phyloP scores from a whole-genome alignment of 2,329 filamentous ascomycete genomes.

The Colletotrichum cuscutae region DNA sequence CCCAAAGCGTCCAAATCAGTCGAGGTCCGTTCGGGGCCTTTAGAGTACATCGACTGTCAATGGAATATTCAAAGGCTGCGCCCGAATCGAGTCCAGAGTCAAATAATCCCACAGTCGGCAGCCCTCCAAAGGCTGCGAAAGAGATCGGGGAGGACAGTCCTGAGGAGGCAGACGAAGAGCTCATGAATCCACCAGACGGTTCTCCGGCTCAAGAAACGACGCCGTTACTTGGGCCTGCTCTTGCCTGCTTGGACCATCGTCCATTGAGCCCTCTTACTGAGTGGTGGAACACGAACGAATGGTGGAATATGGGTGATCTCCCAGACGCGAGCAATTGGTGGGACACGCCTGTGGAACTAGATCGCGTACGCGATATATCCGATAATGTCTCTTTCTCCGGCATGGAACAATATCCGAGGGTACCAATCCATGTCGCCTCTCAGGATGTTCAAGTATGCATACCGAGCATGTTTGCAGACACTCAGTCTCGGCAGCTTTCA shows the following conservation, averaged over 20 bases:
- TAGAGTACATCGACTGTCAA: neutral
- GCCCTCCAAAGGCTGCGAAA: neutral
- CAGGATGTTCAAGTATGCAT: neutral
- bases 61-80: neutral
- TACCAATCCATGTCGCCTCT: neutral
- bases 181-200: neutral
- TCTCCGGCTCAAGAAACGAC: neutral
- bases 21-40: neutral
- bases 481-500: neutral
- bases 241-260: neutral
- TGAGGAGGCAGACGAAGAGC: neutral
- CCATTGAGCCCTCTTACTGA: slow-evolving; percentile 1
- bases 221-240: neutral
- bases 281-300: slow-evolving; percentile 11
- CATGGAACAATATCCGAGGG: neutral
- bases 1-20: neutral
- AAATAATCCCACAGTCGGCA: neutral
- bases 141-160: neutral
- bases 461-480: neutral
- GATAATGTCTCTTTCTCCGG: neutral
- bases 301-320: slow-evolving; percentile 17
- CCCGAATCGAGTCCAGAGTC: neutral
- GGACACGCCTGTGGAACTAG: neutral
- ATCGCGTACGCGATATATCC: neutral
- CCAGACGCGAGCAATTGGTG: slow-evolving; percentile 2